Base-by-base conservation (phyloP, 441 rosid genomes). In the Francoa sonchifolia region DNA sequence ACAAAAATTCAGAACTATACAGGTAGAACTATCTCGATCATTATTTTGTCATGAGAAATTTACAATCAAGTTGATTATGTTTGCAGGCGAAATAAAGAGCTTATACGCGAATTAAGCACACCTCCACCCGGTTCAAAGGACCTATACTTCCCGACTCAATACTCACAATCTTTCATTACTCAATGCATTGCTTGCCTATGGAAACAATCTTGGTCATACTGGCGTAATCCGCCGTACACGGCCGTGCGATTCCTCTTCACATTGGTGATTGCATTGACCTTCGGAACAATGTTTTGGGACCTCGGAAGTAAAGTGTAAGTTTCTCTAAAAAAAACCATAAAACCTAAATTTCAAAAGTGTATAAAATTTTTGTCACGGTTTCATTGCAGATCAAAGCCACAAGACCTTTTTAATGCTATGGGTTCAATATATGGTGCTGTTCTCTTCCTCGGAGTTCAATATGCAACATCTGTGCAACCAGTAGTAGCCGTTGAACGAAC, bases 341-440 rank as follows among this genome's bases (percentile, higher is more conserved):
- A 10, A 19, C 7, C 23, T 11, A 3, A 12, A 0, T 35, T 20
- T 10, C 38, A 39, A 15, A 50, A 34, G 29, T 9, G 1, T 3
- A 6, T 6, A 6, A 37, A 50, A 10, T 8, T 3, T 30, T 17
- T 11, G 14, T 7, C n/a, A 33, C 28, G 5, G 5, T 35, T 35
- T 29, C 4, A 37, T 31, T 58, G 55, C 65, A 74, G 87, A 49
- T 32, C 26, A 45, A 67, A 30, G 11, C 23, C 3, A 29, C 92
- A 77, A 22, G 89, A 87, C 55, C 42, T 82, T 16, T 66, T 77
- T 12, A 87, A 83, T 47, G 74, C 94, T 10, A 68, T 80, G 78
- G 97, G 97, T 9, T 79, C 93, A 0, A 77, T 83, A 84, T 83
- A 74, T 38, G 62, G 73, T 10, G 86, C 94, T 9, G 61, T 76